Evolutionary conservation across 768 basidiomycete genomes (phyloP), one percentile per base, ranked within the genome.

Genomic region (Xanthoconium purpureum): DNA sequence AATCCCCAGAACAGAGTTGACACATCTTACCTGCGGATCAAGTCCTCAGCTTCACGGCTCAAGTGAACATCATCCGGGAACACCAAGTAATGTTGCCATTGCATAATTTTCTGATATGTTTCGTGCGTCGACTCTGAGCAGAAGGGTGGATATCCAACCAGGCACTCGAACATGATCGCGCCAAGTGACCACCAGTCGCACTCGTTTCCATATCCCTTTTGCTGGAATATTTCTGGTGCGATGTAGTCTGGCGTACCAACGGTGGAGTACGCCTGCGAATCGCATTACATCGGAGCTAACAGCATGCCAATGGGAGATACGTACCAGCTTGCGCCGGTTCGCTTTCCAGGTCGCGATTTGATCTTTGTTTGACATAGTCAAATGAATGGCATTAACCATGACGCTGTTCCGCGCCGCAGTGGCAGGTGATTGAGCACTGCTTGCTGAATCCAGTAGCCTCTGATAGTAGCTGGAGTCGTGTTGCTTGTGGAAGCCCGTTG

Each of bases 181-280:
- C 97, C 97, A 30, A 98, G 80, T 9, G 95, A 97, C 97, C 97
- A 99, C 94, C 95, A 98, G 72, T 99, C 97, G 67, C 95, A 98
- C 73, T 96, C 95, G 66, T 95, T 92, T 24, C 92, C 94, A 70
- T 98, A 98, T n/a, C 97, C 97, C 68, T 91, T 88, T 70, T 95
- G 93, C 57, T 89, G 73, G 79, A 98, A 98, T 66, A 98, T 97
- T 71, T 98, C 95, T 1, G 95, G 94, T 3, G 96, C 94, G 64
- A 98, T 97, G 72, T 97, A 88, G 72, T 98, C 96, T 5, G 94
- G 95, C 28, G 95, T 98, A 39, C 95, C 95, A 59, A 98, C 96
- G 12, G 97, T 98, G 4, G 95, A 98, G 73, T 95, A 99, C 5
- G 96, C 96, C 92, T 94, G 36, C 18, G 56, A 50, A 56, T 17